A percentile compares a stretch with the other conserved stretches of the same genome.
These are phyloP conservation scores for Diaporthe ampelina DNA, from an alignment of 2,329 filamentous ascomycete species.

Conservation along the genomic window DNA sequence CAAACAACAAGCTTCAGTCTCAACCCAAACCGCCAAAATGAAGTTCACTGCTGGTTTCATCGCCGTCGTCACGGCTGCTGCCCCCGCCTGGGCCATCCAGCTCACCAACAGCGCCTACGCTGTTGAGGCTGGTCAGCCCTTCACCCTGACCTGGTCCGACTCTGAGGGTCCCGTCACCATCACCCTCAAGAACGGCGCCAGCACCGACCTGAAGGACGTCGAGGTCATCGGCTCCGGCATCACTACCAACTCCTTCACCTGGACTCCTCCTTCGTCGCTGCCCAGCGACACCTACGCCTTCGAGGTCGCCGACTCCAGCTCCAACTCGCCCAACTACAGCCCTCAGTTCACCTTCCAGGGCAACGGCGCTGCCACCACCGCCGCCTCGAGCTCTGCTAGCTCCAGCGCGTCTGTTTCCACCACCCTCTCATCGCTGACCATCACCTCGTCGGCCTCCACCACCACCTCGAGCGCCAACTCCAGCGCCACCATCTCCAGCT, in stretches of 20 bases:
- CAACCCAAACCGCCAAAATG: constrained; percentile 53
- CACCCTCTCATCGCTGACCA: constrained; percentile 37
- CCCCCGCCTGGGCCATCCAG: constrained; percentile 46
- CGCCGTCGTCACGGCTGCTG: constrained; percentile 53
- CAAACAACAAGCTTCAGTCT: constrained; percentile 34
- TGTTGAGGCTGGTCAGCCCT: constrained; percentile 55
- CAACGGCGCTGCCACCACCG: constrained; percentile 44
- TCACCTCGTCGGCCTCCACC: constrained; percentile 36
- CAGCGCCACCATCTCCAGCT: constrained; percentile 41
- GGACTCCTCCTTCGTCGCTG: constrained; percentile 54
- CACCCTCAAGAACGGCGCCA: constrained; percentile 55
- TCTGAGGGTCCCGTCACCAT: constrained; percentile 59
- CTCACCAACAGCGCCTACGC: constrained; percentile 51
- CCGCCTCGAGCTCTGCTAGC: constrained; percentile 41
- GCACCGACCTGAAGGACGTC: constrained; percentile 53
- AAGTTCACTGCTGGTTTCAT: constrained; percentile 55
- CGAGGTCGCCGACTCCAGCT: constrained; percentile 56
- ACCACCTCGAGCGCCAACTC: constrained; percentile 43
- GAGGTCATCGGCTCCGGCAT: constrained; percentile 49
- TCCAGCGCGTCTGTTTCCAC: constrained; percentile 40
- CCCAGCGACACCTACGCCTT: constrained; percentile 60
- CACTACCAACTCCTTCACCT: constrained; percentile 54
- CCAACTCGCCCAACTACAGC: constrained; percentile 59
- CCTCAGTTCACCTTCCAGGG: constrained; percentile 54
- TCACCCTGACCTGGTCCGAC: constrained; percentile 59